Evolutionary conservation across 2,329 filamentous ascomycete species (phyloP), one percentile per base, ranked within the genome.

Genomic region (Thermothelomyces thermophilus): DNA sequence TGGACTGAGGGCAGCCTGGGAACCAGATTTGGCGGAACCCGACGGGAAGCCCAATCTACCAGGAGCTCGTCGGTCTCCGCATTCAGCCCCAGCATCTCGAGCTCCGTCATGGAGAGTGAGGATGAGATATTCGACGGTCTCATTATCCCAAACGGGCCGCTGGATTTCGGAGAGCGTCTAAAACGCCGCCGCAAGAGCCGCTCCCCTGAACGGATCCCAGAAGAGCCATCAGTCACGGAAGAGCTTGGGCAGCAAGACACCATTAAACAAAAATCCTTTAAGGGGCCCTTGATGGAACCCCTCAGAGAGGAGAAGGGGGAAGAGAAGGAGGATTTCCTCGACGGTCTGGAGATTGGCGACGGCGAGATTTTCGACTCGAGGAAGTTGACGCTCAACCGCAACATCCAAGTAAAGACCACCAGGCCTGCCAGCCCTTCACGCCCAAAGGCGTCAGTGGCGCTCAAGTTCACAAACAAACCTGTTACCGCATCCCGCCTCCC

Each of bases 1-100:
- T 95, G 91, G 86, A 88, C 86, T 46, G 93, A 97, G 68, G 90
- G 90, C 48, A 96, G 90, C 65, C 75, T 96, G 52, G 90, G 91
- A 34, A 95, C 91, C 39, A 81, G 91, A 50, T 91, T 90, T 68
- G 90, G 87, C 34, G 91, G 91, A 39, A 95, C 89, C 13, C 79
- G 83, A 57, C 82, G 88, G 60, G 88, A 91, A 62, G 79, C 76
- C n/a, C 82, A 81, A 35, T 90, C 88, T 42, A 83, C 83, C 61
- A 83, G 88, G 61, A 93, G 88, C 70, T 95, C 90, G 1, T 91
- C 89, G 16, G 82, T 85, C 31, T 95, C 90, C 34, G 87, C 88
- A 24, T 78, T 96, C 66, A 97, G 91, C 63, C 91, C 93, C 13
- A 97, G 90, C 65, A 79, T 95, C 49, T 87, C 90, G 17, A 97